These are phyloP conservation scores for Magnaporthiopsis poae DNA, from an alignment of 2,329 filamentous ascomycete species.

Conservation along the genomic window DNA sequence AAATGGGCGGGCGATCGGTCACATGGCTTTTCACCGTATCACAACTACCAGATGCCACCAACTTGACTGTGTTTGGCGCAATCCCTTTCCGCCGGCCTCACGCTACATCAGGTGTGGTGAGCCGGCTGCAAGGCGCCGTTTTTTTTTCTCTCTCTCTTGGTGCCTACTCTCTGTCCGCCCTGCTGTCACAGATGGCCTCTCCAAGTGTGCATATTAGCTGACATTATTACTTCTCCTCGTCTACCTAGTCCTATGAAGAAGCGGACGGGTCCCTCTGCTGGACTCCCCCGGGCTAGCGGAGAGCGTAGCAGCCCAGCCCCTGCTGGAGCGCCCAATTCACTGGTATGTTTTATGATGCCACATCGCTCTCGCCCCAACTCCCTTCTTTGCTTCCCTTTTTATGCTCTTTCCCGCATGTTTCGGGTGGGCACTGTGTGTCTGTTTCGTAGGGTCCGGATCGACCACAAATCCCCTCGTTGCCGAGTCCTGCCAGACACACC, in stretches of 20 bases:
- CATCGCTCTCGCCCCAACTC: conserved; percentile 1
- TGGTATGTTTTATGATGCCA: conserved; percentile 36
- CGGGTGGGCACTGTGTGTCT: conserved; percentile 7
- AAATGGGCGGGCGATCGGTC: neutral
- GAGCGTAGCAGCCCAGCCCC: conserved; percentile 53
- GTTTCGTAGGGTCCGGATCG: neutral
- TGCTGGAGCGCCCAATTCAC: conserved; percentile 42
- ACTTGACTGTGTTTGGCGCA: neutral
- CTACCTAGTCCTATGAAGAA: conserved; percentile 61
- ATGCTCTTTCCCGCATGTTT: conserved; percentile 10
- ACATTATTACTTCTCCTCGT: conserved; percentile 6
- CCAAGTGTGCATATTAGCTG: neutral
- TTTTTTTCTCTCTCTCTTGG: neutral
- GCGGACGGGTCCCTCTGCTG: conserved; percentile 58
- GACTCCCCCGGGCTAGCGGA: conserved; percentile 55
- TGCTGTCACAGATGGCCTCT: neutral
- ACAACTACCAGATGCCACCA: neutral
- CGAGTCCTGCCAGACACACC: neutral
- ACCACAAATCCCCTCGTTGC: neutral
- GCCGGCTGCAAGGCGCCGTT: neutral
- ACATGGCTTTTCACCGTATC: neutral
- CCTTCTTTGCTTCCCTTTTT: conserved; percentile 9
- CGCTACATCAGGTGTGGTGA: neutral
- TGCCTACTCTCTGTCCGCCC: no score
- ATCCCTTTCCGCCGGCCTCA: neutral